Base-by-base conservation (phyloP, 257 asterid species). In the Leptodermis oblonga region DNA sequence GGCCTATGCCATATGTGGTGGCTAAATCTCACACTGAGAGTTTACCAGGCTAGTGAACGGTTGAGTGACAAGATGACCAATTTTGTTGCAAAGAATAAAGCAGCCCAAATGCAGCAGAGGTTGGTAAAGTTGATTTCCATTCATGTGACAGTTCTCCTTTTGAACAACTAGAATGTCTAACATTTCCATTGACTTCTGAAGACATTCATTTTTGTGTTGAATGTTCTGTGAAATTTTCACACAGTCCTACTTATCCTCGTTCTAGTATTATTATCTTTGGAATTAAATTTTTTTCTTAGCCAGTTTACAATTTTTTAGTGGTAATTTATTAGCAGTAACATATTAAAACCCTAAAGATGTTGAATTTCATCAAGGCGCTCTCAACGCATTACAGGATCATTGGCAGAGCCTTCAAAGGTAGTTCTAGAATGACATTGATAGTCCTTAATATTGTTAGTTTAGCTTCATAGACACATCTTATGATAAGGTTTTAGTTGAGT, bases 21-120 rank as follows among this genome's bases (percentile, higher is more conserved):
- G 67, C 41, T 61, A 25, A 62, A 69, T 67, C 70, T 65, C 23
- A 69, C 65, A 59, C 68, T 25, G 48, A 51, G 77, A 63, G 64
- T 69, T 75, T 72, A 67, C 77, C 77, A 94, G 99, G 97, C 97
- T 67, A 94, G 97, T 77, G 97, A 90, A 76, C 77, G 81, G 82
- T 82, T 94, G 82, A 75, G 73, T 17, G 97, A 94, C 71, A 94
- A 92, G 88, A 86, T 94, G 92, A 77, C 86, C 41, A 87, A 86
- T 79, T 94, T 94, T 75, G 87, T 82, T 61, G 72, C 96, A 36
- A 94, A 94, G 88, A 94, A 94, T 79, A 94, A 94, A 84, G 99
- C 99, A 77, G 99, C 99, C 60, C 97, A 91, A 71, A 77, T 94
- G 76, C 96, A 91, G 73, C 96, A 91, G 78, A 93, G 92, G 99